Percentiles rank a stretch among this genome's conserved stretches.
Evolutionary conservation across 495 filamentous ascomycete species (phyloP).

Genomic region (Penicillium macrosclerotiorum): DNA sequence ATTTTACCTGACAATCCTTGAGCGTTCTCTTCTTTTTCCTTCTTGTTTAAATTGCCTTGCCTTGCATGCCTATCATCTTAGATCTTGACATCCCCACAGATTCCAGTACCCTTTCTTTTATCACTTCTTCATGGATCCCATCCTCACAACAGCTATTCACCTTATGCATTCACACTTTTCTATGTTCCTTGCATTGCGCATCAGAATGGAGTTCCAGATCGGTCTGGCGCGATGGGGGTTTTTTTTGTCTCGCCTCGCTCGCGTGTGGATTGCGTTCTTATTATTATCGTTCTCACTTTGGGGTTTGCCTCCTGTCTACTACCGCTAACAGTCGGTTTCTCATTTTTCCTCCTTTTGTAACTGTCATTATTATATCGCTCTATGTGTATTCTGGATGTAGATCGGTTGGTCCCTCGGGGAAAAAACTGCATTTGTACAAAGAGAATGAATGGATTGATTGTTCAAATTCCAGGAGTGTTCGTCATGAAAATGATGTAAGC

Average conservation of each 20-base stretch:
- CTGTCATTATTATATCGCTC: background rate
- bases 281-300: constrained; percentile 2
- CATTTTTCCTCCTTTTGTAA: background rate
- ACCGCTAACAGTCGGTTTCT: background rate
- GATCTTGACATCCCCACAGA: constrained; percentile 19
- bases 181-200: constrained; percentile 19
- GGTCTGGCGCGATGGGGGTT: constrained; percentile 12
- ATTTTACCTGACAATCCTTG: background rate
- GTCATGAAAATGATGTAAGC: no score
- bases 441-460: no score
- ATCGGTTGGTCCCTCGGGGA: no score
- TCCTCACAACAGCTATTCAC: background rate
- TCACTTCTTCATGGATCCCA: background rate
- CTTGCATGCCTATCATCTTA: constrained; percentile 13
- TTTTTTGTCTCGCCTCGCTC: constrained; percentile 8
- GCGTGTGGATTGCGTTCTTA: constrained; percentile 1
- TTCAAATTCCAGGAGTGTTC: no score
- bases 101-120: constrained; percentile 1
- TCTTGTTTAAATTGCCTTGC: background rate
- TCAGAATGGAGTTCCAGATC: constrained; percentile 25
- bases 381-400: no score
- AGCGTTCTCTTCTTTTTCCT: background rate
- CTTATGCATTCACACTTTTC: background rate
- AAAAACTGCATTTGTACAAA: no score
- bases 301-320: background rate